Evolutionary conservation across 768 basidiomycete species (phyloP), one percentile per base, ranked within the genome.

Genomic region (Dioszegia aurantiaca): DNA sequence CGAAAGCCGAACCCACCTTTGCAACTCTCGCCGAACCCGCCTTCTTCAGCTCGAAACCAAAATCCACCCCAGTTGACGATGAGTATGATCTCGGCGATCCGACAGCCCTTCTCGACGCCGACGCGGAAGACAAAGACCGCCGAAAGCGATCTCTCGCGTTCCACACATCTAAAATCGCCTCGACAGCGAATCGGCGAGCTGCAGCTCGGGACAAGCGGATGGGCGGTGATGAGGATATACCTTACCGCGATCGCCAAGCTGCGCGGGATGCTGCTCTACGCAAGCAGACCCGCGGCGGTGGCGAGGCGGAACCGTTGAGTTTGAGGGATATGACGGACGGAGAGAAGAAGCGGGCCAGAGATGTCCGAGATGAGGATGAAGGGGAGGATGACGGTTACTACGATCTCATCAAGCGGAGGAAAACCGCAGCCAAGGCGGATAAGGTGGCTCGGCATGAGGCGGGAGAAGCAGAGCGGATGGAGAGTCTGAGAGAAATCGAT

Each of bases 171-270:
- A 88, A 87, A 73, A 93, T 99, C 68, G 89, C 89, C 72, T 85
- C 86, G 57, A 83, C 89, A 5, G 83, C 85, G 53, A 84, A 86
- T 11, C 81, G 88, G 59, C 82, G 93, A 54, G 83, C 85, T 56
- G 84, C 83, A 27, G 90, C 90, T 5, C 81, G 89, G 57, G 81
- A 79, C 61, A 82, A 82, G 24, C 84, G 87, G 4, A 74, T 85
- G 52, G 87, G 89, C 28, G 95, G 95, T 17, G 95, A 99, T 72
- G 94, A 97, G 68, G 95, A 99, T 70, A 81, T 98, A 45, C 95
- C 95, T 17, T 90, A 93, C 69, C 82, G 85, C 42, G 88, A 90
- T 69, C 80, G 86, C 47, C 81, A 81, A 78, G 71, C 67, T 30
- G 73, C 70, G 26, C 61, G 78, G 31, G 78, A 79, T 49, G 77